Conservation (phyloP, 106 monocot species). For the Cymbidium sinense region DNA sequence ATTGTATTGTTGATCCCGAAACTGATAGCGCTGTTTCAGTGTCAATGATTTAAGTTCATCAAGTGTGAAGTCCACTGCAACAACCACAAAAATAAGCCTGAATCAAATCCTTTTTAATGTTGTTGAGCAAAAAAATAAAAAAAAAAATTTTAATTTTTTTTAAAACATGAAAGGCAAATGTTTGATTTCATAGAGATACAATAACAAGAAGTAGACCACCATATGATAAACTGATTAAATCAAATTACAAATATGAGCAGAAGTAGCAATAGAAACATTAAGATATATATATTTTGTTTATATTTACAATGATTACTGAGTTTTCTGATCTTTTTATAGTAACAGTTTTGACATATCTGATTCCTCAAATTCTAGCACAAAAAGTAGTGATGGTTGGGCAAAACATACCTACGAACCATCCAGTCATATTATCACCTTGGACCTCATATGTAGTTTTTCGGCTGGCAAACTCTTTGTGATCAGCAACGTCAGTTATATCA, state of each 20-base stretch:
- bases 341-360: not conserved
- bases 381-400: not conserved
- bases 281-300: not conserved
- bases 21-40: constrained; percentile 75
- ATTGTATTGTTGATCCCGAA: constrained; percentile 91
- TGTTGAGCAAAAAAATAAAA: not conserved
- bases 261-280: not conserved
- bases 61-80: constrained; percentile 87
- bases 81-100: not conserved
- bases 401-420: constrained; percentile 67
- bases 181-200: not conserved
- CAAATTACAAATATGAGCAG: not conserved
- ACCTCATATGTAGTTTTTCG: constrained; percentile 67
- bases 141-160: not conserved
- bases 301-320: too few species aligned
- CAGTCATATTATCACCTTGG: constrained; percentile 54
- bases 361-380: not conserved
- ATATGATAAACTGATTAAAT: not conserved
- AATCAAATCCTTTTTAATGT: not conserved
- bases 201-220: not conserved
- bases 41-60: constrained; percentile 70
- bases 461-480: constrained; percentile 59
- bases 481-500: constrained; percentile 63
- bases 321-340: too few species aligned
- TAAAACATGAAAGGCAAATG: not conserved